Evolutionary conservation across 2,329 filamentous ascomycete species (phyloP).

Genomic region (Sarocladium brachiariae): DNA sequence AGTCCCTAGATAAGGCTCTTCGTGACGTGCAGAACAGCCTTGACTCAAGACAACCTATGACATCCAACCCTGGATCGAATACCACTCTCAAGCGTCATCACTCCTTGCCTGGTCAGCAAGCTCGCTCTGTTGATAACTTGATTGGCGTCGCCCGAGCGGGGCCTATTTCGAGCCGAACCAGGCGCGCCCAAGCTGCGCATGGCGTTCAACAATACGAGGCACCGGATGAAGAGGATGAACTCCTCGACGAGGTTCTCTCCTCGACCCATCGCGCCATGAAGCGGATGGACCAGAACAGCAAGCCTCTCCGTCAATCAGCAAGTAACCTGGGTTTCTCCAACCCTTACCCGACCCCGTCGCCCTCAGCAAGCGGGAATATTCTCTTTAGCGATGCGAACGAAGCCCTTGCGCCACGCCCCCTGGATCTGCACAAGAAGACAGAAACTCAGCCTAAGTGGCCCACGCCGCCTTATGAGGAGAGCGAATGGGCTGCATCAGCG

Average conservation of each 20-base stretch:
- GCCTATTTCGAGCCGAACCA: conserved; percentile 72
- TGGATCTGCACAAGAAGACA: conserved; percentile 58
- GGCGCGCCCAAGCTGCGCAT: conserved; percentile 66
- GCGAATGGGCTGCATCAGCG: conserved; percentile 81
- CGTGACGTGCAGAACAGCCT: conserved; percentile 45
- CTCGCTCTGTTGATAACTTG: conserved; percentile 58
- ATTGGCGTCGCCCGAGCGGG: conserved; percentile 47
- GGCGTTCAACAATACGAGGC: conserved; percentile 85
- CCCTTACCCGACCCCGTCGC: conserved; percentile 60
- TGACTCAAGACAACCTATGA: conserved; percentile 42
- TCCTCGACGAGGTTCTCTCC: conserved; percentile 80
- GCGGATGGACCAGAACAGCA: conserved; percentile 47
- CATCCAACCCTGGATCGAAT: conserved; percentile 40
- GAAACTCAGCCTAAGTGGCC: conserved; percentile 68
- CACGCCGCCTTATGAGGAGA: conserved; percentile 90
- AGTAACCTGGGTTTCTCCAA: conserved; percentile 54
- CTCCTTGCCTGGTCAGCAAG: conserved; percentile 56
- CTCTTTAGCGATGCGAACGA: conserved; percentile 64
- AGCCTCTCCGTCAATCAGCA: conserved; percentile 51
- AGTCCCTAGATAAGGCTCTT: conserved; percentile 53
- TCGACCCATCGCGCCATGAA: conserved; percentile 71
- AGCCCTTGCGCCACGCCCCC: conserved; percentile 59
- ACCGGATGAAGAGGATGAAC: conserved; percentile 91
- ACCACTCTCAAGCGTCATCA: conserved; percentile 57
- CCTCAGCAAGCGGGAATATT: conserved; percentile 78